Percentiles rank a stretch among this genome's conserved stretches.
Conservation (phyloP, 129 eudicot genomes). For the Helianthus tuberosus region DNA sequence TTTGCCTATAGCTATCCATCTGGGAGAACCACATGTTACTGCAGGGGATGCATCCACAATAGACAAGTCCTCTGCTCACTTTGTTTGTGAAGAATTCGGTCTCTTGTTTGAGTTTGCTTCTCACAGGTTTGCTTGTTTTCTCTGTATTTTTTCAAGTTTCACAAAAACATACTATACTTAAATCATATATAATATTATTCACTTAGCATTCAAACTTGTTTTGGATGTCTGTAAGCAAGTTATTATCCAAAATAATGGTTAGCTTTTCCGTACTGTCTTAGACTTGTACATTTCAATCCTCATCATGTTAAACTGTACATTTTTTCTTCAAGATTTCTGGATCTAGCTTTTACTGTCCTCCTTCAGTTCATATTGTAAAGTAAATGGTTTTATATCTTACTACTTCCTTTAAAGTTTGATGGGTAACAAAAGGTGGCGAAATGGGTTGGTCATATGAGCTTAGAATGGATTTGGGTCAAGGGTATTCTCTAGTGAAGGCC, state of each 20-base stretch:
- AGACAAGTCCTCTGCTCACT: slow-evolving; percentile 56
- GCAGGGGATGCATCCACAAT: slow-evolving; percentile 37
- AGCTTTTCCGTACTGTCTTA: neutral
- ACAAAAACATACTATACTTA: neutral
- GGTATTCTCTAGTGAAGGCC: neutral
- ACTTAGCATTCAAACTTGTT: slow-evolving; percentile 13
- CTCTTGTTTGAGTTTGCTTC: slow-evolving; percentile 78
- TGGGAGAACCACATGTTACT: slow-evolving; percentile 47
- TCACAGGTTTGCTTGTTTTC: slow-evolving; percentile 59
- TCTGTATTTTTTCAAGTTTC: neutral
- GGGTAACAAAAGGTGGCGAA: slow-evolving; percentile 11
- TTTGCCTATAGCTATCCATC: slow-evolving; percentile 61
- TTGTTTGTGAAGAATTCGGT: slow-evolving; percentile 81
- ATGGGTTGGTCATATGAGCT: slow-evolving; percentile 9
- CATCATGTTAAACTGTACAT: neutral
- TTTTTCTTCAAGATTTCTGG: neutral
- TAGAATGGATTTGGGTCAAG: neutral
- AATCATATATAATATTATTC: slow-evolving; percentile 1
- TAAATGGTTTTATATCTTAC: slow-evolving; percentile 21
- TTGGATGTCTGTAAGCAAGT: slow-evolving; percentile 4
- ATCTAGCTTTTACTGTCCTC: neutral
- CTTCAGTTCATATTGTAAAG: neutral
- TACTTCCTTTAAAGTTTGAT: slow-evolving; percentile 12
- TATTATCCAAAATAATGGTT: neutral
- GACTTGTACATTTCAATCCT: neutral